phyloP scores from a whole-genome alignment of 768 basidiomycete genomes.

The Kwoniella sp. region DNA sequence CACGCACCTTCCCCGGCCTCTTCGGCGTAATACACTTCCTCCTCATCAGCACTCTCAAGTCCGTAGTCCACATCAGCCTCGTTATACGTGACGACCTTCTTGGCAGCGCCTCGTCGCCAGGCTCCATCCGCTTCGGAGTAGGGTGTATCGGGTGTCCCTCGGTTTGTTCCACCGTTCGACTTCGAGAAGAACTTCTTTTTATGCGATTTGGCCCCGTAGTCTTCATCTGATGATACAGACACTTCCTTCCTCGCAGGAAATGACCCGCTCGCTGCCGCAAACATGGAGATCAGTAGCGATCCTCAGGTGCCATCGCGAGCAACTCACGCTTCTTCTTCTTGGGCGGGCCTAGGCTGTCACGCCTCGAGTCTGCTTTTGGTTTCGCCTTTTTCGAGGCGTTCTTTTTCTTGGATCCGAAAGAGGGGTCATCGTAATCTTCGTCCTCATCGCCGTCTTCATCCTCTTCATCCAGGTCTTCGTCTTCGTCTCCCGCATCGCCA shows the following conservation, averaged over 20 bases:
- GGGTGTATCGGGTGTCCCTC: constrained; percentile 34
- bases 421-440: constrained; percentile 41
- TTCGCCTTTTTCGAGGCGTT: constrained; percentile 14
- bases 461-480: constrained; percentile 33
- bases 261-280: constrained; percentile 30
- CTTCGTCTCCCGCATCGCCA: constrained; percentile 31
- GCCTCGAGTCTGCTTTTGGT: constrained; percentile 11
- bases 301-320: no score
- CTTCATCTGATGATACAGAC: constrained; percentile 47
- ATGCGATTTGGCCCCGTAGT: constrained; percentile 51
- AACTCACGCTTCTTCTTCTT: constrained; percentile 33
- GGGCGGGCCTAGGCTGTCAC: constrained; percentile 13
- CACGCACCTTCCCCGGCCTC: constrained; percentile 31
- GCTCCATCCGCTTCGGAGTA: constrained; percentile 34
- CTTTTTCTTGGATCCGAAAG: constrained; percentile 34
- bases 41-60: constrained; percentile 37
- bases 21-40: constrained; percentile 24
- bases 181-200: constrained; percentile 42
- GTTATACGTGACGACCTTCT: constrained; percentile 48
- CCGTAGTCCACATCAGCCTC: constrained; percentile 53
- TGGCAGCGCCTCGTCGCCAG: constrained; percentile 47
- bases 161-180: constrained; percentile 15
- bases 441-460: constrained; percentile 40
- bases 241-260: constrained; percentile 40
- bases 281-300: no score